A percentile compares a stretch with the other conserved stretches of the same genome.
Conservation (phyloP, 2,329 filamentous ascomycete genomes). For the Venturia oleaginea region DNA sequence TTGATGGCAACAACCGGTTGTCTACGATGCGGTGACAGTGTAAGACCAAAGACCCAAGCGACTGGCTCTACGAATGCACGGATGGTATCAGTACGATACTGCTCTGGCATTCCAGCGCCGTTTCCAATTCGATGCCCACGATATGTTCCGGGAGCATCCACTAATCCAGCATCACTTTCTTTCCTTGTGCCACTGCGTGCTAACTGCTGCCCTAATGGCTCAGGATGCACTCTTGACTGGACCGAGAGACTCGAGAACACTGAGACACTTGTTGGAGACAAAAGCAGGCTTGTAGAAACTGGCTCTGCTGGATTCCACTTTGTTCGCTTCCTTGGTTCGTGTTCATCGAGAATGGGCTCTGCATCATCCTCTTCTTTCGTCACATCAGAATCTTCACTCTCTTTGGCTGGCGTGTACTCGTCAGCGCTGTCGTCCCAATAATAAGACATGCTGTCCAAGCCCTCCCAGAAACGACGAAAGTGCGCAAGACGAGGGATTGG, state of each 20-base stretch:
- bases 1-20: slow-evolving; percentile 40
- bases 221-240: neutral
- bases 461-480: slow-evolving; percentile 52
- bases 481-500: slow-evolving; percentile 43
- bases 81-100: slow-evolving; percentile 47
- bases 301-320: slow-evolving; percentile 1
- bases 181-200: neutral
- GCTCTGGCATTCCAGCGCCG: slow-evolving; percentile 50
- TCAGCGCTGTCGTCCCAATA: slow-evolving; percentile 55
- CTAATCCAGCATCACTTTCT: neutral
- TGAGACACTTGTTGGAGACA: neutral
- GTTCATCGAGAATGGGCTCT: neutral
- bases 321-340: slow-evolving; percentile 7
- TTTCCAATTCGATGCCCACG: slow-evolving; percentile 49
- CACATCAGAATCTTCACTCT: neutral
- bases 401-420: slow-evolving; percentile 37
- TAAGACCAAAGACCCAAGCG: slow-evolving; percentile 49
- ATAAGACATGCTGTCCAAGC: slow-evolving; percentile 48
- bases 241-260: neutral
- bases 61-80: slow-evolving; percentile 49
- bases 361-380: neutral
- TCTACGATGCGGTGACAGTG: slow-evolving; percentile 37
- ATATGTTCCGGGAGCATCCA: slow-evolving; percentile 34
- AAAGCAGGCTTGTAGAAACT: neutral
- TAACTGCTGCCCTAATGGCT: neutral